Percentiles rank a stretch among this genome's conserved stretches.
phyloP scores from a whole-genome alignment of 768 basidiomycete species.

The Lentinula lateritia region DNA sequence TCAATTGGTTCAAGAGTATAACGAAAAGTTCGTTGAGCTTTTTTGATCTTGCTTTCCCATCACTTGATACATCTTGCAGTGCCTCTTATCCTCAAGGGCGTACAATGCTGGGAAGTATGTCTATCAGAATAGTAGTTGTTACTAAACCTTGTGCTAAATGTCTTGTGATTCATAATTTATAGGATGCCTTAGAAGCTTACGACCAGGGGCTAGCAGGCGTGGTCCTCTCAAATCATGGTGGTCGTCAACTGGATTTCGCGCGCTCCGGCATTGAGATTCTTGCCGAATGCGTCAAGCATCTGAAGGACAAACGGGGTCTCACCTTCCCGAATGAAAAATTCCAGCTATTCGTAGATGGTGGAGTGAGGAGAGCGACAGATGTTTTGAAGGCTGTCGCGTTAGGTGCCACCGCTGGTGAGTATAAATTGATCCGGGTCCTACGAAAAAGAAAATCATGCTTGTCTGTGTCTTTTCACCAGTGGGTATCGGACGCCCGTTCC shows the following conservation, averaged over 20 bases:
- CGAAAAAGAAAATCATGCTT: background rate
- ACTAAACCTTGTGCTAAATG: background rate
- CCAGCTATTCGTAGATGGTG: constrained; percentile 91
- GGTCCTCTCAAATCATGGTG: constrained; percentile 86
- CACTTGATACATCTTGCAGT: constrained; percentile 34
- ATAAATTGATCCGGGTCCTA: background rate
- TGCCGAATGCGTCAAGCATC: constrained; percentile 72
- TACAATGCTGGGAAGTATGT: constrained; percentile 74
- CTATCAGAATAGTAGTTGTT: background rate
- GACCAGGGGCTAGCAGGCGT: constrained; percentile 69
- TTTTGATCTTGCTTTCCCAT: background rate
- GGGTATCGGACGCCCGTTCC: constrained; percentile 80
- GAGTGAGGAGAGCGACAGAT: constrained; percentile 86
- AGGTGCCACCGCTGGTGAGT: constrained; percentile 78
- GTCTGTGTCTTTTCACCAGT: constrained; percentile 31
- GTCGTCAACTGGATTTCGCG: constrained; percentile 72
- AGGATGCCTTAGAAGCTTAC: constrained; percentile 83
- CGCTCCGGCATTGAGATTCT: constrained; percentile 90
- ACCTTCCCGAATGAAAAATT: constrained; percentile 76
- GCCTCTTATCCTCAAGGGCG: constrained; percentile 89
- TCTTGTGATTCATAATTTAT: background rate
- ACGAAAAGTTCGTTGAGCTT: constrained; percentile 27
- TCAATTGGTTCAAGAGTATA: constrained; percentile 71
- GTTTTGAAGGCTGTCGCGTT: constrained; percentile 84
- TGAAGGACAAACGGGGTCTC: constrained; percentile 61